Evolutionary conservation across 495 filamentous ascomycete species (phyloP), one percentile per base, ranked within the genome.

Genomic region (Thozetella sp.): DNA sequence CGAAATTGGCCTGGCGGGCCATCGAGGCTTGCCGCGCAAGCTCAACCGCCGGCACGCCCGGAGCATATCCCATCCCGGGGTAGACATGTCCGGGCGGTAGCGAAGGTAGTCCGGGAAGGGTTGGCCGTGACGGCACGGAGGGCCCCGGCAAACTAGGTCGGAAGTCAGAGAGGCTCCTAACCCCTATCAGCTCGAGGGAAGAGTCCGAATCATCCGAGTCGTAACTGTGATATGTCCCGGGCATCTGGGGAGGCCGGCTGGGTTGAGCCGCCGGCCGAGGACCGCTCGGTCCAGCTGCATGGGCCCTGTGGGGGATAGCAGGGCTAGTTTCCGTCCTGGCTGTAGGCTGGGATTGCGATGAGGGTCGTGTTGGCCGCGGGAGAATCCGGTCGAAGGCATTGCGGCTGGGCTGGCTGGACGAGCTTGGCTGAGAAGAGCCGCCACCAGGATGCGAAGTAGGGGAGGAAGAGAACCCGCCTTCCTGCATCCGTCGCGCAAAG

Each of bases 301-400:
- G 15, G 30, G 30, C 6, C 6, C 30, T 50, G 0, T 6, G 46
- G 3, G 24, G 17, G 1, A 26, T 2, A 30, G 22, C 34, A 25
- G 25, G 25, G 2, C 26, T 22, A 2, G 43, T 27, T n/a, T 64
- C 55, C 6, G 1, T n/a, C 34, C 51, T 25, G 46, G 54, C 25
- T 11, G 27, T 30, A 43, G 27, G n/a, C 24, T 54, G 54, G 17
- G 59, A 30, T 27, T n/a, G 56, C 26, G 59, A 20, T 54, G 30
- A 2, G 30, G 24, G 27, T n/a, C 55, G 56, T 30, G 54, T 22
- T 13, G 60, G 19, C 20, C 60, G 56, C 30, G 60, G 54, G 2
- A 46, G 22, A 3, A 65, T 63, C 24, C 60, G 45, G 23, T 61
- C 40, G 24, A 65, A 67, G 3, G 57, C 57, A 15, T 53, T 54